Evolutionary conservation across 2,329 filamentous ascomycete genomes (phyloP), one percentile per base, ranked within the genome.

Genomic region (Pleochaeta shiraiana): DNA sequence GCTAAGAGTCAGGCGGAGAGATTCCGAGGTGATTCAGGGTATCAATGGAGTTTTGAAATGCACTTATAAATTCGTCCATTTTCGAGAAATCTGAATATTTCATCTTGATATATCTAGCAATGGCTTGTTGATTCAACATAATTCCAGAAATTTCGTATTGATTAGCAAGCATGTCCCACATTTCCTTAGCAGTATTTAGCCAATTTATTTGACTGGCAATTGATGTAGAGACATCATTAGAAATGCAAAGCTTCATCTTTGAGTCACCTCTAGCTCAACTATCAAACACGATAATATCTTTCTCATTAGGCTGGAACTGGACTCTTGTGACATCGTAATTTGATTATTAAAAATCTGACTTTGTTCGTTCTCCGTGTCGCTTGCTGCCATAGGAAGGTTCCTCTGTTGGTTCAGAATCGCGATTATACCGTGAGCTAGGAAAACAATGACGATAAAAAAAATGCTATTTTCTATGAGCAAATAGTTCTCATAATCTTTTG

Each of bases 101-200:
- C 31, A 59, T 59, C 53, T 31, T 59, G 24, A 59, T 7, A 2
- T 59, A 59, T 33, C 28, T 59, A 26, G 24, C 21, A 33, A 59
- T 59, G 5, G 24, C 53, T 59, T 59, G 53, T 59, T 59, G 53
- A 59, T 59, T 59, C 24, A 30, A 16, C n/a, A 59, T 9, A 59
- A 31, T 31, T 12, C 53, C 53, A 30, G 53, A 59, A 33, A 14
- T 53, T 53, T 53, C 47, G 24, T 53, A 53, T 6, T 53, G 47
- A 53, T 53, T 53, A 26, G 47, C 2, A 19, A 53, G 47, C 47
- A 26, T 53, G 9, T 53, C 5, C 47, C 47, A 53, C 0, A 53
- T 53, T 53, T 53, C 9, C 24, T 53, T 12, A 6, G 24, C 47
- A 21, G 9, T 53, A 53, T n/a, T 53, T n/a, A 53, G 9, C 19